Base-by-base conservation (phyloP, 139 green algal species). In the Coelastrella sp. region DNA sequence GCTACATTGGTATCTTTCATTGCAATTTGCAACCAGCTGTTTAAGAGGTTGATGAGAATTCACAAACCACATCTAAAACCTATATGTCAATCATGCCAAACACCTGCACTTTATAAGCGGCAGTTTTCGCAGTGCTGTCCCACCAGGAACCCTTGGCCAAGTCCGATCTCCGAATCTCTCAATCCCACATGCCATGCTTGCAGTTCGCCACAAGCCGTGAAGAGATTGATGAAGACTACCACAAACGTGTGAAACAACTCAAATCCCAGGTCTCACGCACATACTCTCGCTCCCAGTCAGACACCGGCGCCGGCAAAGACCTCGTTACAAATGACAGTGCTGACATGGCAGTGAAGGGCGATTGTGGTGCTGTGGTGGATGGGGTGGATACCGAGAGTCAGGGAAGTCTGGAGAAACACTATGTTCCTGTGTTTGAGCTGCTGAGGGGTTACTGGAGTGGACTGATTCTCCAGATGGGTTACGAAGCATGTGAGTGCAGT, bases 401-500 rank as follows among this genome's bases (percentile, higher is more conserved):
- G 64, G 65, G 20, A 4, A 54, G 60, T 32, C 65, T 57, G 8
- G 65, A 81, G 47, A 83, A 84, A 73, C 85, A 90, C 74, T 90
- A 90, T 32, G 85, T 90, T 73, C 85, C 85, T 0, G 3, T 90
- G 14, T 0, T 80, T 61, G 85, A 90, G 85, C 74, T 90, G 85
- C 84, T 90, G 73, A 90, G 85, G 58, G 73, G 85, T 23, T 83
- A 90, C 85, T 90, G 85, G 85, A n/a, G 20, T 65, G 85, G 85
- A 23, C 22, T 90, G 13, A 4, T 90, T 11, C 85, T 90, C 73
- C 85, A 90, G 73, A 57, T 80, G 56, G 85, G 73, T 14, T 90
- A 90, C 23, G 85, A 83, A 17, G 85, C 85, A 56, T 90, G 85
- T 90, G 85, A 84, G 85, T 90, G 32, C 0, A 47, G 0, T 47